These are phyloP conservation scores for Skeletonema costatum DNA, from an alignment of 108 stramenopile species.

Conservation along the genomic window DNA sequence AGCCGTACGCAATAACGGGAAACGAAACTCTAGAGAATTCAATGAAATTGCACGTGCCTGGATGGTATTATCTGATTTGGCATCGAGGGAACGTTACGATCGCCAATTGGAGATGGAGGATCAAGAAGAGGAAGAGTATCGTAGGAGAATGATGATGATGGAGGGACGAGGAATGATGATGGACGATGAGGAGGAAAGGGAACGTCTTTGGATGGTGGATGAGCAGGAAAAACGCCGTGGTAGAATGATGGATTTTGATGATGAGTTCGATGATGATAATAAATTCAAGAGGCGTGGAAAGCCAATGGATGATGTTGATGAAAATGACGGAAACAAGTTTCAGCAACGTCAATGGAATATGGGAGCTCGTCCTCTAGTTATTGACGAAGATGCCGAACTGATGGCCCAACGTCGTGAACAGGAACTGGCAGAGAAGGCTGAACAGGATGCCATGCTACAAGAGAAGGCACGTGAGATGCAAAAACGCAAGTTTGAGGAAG, in stretches of 20 bases:
- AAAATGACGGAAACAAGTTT: not conserved
- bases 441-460: constrained; percentile 20
- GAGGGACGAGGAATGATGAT: constrained; percentile 3
- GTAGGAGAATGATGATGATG: constrained; percentile 21
- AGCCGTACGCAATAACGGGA: constrained; percentile 5
- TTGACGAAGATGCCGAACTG: constrained; percentile 30
- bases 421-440: not conserved
- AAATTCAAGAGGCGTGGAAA: constrained; percentile 8
- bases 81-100: constrained; percentile 29
- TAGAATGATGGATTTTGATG: not conserved
- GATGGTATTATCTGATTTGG: constrained; percentile 41
- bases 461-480: constrained; percentile 14
- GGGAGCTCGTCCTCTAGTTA: constrained; percentile 10
- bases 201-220: constrained; percentile 15
- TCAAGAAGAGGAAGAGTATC: not conserved
- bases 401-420: not conserved
- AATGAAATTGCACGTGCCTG: constrained; percentile 44
- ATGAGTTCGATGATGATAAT: not conserved
- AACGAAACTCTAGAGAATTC: constrained; percentile 17
- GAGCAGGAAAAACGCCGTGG: not conserved
- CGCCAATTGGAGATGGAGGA: constrained; percentile 5
- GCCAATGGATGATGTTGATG: not conserved
- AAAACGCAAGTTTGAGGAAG: constrained; percentile 5
- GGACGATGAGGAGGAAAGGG: not conserved
- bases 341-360: constrained; percentile 5